Base-by-base conservation (phyloP, 2,329 filamentous ascomycete species). In the Neonectria ditissima region DNA sequence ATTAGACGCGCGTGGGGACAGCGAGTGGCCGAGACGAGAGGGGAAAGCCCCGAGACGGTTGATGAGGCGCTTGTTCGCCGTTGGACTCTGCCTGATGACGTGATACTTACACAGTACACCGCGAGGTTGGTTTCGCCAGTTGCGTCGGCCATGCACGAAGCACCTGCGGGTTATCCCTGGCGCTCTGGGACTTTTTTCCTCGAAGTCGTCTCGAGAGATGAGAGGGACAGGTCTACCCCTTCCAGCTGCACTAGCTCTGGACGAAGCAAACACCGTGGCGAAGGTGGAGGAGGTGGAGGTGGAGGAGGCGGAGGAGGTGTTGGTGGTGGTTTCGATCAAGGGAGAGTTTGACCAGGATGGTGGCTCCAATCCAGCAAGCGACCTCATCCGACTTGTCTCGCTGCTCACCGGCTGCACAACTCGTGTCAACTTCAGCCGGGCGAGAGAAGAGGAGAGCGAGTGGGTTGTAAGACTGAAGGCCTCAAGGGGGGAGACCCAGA, bases 1-100 rank as follows among this genome's bases (percentile, higher is more conserved):
- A 30, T 20, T 24, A 57, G 45, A 20, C 59, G 59, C 43, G 51
- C 59, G 53, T 62, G 47, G 6, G 52, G 39, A 48, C 30, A 30
- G 39, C 30, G 30, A 58, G 59, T 55, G 53, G 48, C 24, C 41
- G 16, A 37, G 34, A 20, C 37, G 4, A 41, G 37, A 20, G 10
- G 37, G 37, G n/a, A 11, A 18, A 7, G 8, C 37, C 24, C 5
- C n/a, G 18, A n/a, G 41, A 34, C 13, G 39, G 55, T 65, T 63
- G 63, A 65, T 65, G 63, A 65, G 63, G 55, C 45, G 55, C 59
- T 22, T 59, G 50, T 47, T 58, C 43, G 44, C 53, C 48, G 47
- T 59, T 34, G 28, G 37, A 32, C 44, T 30, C 43, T 62, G 55
- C 20, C 22, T 24, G 30, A 65, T 62, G 58, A 55, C 48, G 63